These are phyloP conservation scores for Termitomyces sp. DNA, from an alignment of 768 basidiomycete genomes.

Conservation along the genomic window DNA sequence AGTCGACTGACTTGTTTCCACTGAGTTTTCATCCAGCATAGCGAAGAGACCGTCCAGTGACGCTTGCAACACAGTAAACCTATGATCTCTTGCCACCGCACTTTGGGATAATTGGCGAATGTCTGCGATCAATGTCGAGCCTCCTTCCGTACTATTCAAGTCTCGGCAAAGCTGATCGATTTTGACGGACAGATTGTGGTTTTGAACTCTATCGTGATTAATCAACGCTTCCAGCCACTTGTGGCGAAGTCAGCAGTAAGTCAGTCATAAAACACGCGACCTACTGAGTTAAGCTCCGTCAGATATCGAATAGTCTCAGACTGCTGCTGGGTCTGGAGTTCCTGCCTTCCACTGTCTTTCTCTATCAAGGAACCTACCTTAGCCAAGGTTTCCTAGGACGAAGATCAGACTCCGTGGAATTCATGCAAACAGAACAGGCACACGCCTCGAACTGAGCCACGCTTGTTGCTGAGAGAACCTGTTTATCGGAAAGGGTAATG, in stretches of 20 bases:
- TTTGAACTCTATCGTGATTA: conserved; percentile 69
- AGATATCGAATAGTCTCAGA: conserved; percentile 74
- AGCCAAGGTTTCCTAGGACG: conserved; percentile 23
- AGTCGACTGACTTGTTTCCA: conserved; percentile 14
- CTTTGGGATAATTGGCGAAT: conserved; percentile 32
- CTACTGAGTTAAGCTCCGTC: conserved; percentile 69
- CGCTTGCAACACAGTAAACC: conserved; percentile 32
- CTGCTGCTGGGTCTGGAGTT: conserved; percentile 57
- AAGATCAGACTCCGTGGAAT: background rate
- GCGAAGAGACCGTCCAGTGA: conserved; percentile 36
- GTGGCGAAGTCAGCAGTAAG: background rate
- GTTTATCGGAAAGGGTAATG: background rate
- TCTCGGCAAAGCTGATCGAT: conserved; percentile 58
- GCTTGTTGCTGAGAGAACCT: background rate
- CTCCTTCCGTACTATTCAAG: conserved; percentile 34
- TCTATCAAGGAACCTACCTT: conserved; percentile 47
- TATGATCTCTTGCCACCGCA: conserved; percentile 32
- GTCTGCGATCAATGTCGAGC: conserved; percentile 28
- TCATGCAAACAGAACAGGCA: background rate
- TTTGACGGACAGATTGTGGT: conserved; percentile 55
- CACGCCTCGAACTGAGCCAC: background rate
- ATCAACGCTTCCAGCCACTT: conserved; percentile 87
- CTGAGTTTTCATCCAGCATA: conserved; percentile 21
- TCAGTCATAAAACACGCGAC: conserved; percentile 14
- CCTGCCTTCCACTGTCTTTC: conserved; percentile 44